phyloP scores from a whole-genome alignment of 2,329 filamentous ascomycete genomes.

The Coccinonectria pachysandricola region DNA sequence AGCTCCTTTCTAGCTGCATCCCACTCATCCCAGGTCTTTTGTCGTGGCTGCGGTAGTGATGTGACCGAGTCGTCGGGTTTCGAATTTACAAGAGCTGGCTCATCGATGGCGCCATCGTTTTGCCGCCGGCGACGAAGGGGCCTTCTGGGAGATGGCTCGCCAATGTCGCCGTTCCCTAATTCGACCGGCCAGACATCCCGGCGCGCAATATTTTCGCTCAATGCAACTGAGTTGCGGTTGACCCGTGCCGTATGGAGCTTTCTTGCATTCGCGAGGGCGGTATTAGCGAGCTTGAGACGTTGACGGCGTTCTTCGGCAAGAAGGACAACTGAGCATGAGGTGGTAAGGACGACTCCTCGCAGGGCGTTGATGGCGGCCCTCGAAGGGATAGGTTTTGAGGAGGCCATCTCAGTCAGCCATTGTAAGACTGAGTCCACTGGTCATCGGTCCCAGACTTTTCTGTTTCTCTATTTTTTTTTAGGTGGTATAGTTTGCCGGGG shows the following conservation, averaged over 20 bases:
- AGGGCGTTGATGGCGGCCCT: conserved; percentile 46
- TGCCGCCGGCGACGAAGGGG: conserved; percentile 20
- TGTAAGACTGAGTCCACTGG: conserved; percentile 10
- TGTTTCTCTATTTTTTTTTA: conserved; percentile 1
- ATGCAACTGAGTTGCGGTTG: conserved; percentile 19
- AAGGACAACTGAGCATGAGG: conserved; percentile 44
- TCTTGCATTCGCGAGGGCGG: conserved; percentile 42
- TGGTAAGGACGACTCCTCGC: conserved; percentile 44
- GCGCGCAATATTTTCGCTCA: conserved; percentile 17
- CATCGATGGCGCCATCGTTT: conserved; percentile 5
- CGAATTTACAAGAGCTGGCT: no score
- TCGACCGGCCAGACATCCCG: conserved; percentile 14
- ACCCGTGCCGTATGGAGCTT: conserved; percentile 34
- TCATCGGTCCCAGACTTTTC: no score
- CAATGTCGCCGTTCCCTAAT: conserved; percentile 17
- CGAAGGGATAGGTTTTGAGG: conserved; percentile 40
- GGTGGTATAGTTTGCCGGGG: neutral
- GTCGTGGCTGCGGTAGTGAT: conserved; percentile 4
- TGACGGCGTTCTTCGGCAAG: conserved; percentile 47
- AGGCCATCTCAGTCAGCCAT: conserved; percentile 31
- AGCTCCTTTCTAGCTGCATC: conserved; percentile 15
- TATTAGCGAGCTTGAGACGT: conserved; percentile 39
- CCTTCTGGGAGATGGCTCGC: conserved; percentile 11
- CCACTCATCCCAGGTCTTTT: conserved; percentile 17
- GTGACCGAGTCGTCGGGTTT: no score